Conservation (phyloP, 2,329 filamentous ascomycete species). For the Pseudopithomyces chartarum region DNA sequence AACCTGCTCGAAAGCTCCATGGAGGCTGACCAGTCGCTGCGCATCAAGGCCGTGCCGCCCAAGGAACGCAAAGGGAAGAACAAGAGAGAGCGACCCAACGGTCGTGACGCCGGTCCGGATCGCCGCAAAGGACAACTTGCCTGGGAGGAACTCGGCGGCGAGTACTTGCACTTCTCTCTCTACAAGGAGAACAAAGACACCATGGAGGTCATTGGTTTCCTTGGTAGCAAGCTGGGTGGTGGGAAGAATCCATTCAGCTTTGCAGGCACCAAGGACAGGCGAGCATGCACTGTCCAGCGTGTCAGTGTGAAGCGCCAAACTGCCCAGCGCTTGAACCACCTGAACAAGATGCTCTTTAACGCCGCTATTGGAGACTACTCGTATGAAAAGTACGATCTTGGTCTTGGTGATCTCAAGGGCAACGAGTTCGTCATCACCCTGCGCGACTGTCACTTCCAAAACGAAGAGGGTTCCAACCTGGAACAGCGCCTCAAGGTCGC, state of each 20-base stretch:
- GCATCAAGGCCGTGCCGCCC: conserved; percentile 57
- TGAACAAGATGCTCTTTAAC: conserved; percentile 67
- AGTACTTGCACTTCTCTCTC: conserved; percentile 86
- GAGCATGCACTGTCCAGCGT: conserved; percentile 83
- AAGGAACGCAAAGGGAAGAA: conserved; percentile 41
- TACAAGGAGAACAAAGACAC: conserved; percentile 98
- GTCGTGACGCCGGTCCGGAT: conserved; percentile 26
- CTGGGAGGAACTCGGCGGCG: conserved; percentile 73
- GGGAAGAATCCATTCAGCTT: conserved; percentile 74
- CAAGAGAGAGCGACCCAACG: conserved; percentile 23
- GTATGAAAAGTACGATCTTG: conserved; percentile 72
- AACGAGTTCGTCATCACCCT: conserved; percentile 95
- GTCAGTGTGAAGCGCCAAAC: conserved; percentile 69
- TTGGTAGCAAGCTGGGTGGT: conserved; percentile 74
- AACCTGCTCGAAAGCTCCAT: conserved; percentile 79
- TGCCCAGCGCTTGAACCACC: conserved; percentile 65
- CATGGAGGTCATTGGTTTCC: conserved; percentile 83
- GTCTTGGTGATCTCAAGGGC: conserved; percentile 81
- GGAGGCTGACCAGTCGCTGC: conserved; percentile 69
- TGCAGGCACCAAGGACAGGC: conserved; percentile 88
- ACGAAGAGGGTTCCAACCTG: conserved; percentile 40
- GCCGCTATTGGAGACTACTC: conserved; percentile 77
- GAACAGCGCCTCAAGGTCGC: conserved; percentile 52
- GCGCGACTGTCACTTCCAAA: conserved; percentile 75
- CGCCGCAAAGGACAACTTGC: conserved; percentile 46